These are phyloP conservation scores for Colletotrichum sp. DNA, from an alignment of 2,329 filamentous ascomycete genomes.

Conservation along the genomic window DNA sequence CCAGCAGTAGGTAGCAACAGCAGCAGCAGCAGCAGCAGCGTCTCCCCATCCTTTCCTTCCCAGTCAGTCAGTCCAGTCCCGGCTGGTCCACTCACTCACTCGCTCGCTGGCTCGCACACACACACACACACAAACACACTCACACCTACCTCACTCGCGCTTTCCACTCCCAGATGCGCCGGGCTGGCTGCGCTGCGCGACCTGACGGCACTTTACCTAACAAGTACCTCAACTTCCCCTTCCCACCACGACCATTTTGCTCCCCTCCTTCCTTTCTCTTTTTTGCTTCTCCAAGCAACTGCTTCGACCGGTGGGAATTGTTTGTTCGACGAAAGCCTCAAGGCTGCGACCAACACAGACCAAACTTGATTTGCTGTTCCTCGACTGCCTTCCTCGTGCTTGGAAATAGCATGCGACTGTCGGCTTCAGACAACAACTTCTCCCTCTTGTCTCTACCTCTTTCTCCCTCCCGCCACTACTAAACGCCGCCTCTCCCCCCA, in stretches of 20 bases:
- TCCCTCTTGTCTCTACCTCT: conserved; percentile 11
- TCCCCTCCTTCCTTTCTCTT: not conserved
- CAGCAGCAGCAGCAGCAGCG: not conserved
- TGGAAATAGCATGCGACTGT: conserved; percentile 19
- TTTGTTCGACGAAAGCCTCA: conserved; percentile 15
- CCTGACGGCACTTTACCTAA: conserved; percentile 17
- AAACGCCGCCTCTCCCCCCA: conserved; percentile 9
- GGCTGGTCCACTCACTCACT: not conserved
- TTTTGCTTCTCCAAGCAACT: conserved; percentile 16
- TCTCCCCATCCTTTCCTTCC: not conserved
- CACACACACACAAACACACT: not conserved
- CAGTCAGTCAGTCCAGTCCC: not conserved
- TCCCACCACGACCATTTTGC: conserved; percentile 12
- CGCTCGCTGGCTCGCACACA: not conserved
- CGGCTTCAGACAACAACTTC: conserved; percentile 12
- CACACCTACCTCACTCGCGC: not conserved
- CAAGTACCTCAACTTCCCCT: conserved; percentile 21
- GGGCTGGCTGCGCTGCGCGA: not conserved
- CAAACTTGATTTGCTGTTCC: not conserved
- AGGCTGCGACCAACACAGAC: not conserved
- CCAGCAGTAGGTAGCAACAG: not conserved
- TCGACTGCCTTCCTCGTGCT: not conserved
- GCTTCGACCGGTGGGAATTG: conserved; percentile 21
- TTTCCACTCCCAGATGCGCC: conserved; percentile 2
- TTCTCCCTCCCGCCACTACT: not conserved